Base-by-base conservation (phyloP, 2,329 filamentous ascomycete species). In the Lizonia empirigonia region DNA sequence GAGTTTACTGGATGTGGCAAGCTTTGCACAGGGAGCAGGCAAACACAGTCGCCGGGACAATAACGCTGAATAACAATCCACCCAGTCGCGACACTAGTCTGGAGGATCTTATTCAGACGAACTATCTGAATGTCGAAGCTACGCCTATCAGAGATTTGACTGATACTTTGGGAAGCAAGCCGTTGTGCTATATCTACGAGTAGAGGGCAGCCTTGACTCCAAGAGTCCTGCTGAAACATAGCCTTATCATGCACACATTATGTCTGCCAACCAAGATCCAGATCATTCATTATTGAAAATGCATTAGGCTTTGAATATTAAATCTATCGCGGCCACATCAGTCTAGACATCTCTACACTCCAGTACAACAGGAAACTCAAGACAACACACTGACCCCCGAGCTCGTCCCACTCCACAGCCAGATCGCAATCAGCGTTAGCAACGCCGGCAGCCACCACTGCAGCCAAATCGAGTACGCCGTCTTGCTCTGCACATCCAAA, bases 1-100 rank as follows among this genome's bases (percentile, higher is more conserved):
- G 74, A 5, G 64, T 75, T 0, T 80, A 72, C 68, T 77, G 75
- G 75, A 75, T 76, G 16, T 80, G 78, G 78, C 78, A 80, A 63
- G 60, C 56, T 20, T 22, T 63, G 24, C 58, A 61, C 23, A 29
- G 26, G 3, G 33, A 58, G 13, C 53, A 61, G n/a, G 58, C 58
- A 5, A 36, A 33, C 16, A 51, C 53, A 0, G 36, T 63, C 10
- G 54, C 58, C 12, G 60, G 58, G 1, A 80, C 77, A 2, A 69
- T 70, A 5, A 80, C 78, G 2, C 70, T 78, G 8, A 67, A 74
- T 44, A 76, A 78, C 42, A 53, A 54, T 2, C 78, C 77, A 3
- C 69, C 75, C 3, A 76, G 74, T 38, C 53, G 74, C 4, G 74
- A 79, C 45, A 73, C 77, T 29, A 79, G 73, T 1, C 64, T 82